These are phyloP conservation scores for Salix exigua DNA, from an alignment of 345 rosid species.

Conservation along the genomic window DNA sequence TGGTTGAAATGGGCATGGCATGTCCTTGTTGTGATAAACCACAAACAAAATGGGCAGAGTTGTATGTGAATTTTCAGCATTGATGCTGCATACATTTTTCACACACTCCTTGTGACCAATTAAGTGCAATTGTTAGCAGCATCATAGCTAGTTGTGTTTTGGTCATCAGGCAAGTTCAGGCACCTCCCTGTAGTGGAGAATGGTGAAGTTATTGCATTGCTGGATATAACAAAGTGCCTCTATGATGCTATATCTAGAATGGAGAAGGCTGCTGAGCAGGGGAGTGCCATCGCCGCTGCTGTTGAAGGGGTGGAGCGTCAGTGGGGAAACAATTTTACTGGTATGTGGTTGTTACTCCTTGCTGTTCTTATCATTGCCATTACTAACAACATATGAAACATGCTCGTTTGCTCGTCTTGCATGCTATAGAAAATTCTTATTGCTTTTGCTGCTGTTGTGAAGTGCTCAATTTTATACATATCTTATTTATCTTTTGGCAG, in stretches of 20 bases:
- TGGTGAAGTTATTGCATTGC: conserved; percentile 93
- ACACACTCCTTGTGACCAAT: neutral
- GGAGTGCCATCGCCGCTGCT: conserved; percentile 94
- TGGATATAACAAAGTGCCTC: conserved; percentile 92
- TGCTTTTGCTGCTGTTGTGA: neutral
- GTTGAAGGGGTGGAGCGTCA: conserved; percentile 99
- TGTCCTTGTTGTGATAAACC: neutral
- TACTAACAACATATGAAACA: neutral
- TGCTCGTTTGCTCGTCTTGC: neutral
- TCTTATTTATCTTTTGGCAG: neutral
- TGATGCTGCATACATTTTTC: neutral
- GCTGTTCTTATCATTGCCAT: neutral
- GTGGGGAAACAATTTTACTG: conserved; percentile 71
- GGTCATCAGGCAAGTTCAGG: conserved; percentile 72
- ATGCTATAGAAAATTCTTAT: neutral
- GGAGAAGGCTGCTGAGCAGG: conserved; percentile 99
- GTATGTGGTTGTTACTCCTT: conserved; percentile 24
- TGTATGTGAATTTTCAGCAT: neutral
- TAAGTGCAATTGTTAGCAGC: neutral
- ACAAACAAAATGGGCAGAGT: neutral
- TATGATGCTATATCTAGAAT: conserved; percentile 94
- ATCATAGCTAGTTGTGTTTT: conserved; percentile 6
- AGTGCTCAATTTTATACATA: neutral
- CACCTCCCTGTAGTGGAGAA: conserved; percentile 99
- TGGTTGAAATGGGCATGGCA: neutral